Evolutionary conservation across 2,329 filamentous ascomycete species (phyloP), one percentile per base, ranked within the genome.

Genomic region (Pseudogymnoascus sp.): DNA sequence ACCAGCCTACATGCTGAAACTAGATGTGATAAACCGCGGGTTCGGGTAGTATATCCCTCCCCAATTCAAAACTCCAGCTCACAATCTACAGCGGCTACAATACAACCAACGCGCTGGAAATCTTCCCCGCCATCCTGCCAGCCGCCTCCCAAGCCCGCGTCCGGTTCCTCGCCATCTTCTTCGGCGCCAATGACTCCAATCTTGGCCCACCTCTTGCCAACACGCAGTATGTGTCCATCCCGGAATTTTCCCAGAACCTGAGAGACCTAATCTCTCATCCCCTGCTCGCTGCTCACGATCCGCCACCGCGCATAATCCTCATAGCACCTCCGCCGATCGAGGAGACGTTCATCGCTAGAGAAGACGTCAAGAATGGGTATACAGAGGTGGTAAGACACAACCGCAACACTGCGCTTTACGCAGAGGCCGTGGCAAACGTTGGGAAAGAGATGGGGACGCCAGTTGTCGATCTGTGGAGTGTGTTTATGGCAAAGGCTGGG

Each of bases 131-230:
- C 14, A 61, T 65, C 6, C 22, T 69, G 8, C 67, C 67, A 3
- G 65, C 64, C 3, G 62, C 67, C 11, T 59, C 63, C 6, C 66
- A 68, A 65, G 67, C 66, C 14, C 57, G 34, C 14, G 60, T 67
- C 11, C 59, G 60, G 57, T 64, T 64, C 60, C 60, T 65, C 63
- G 59, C 73, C 35, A 76, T 96, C 62, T 87, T 95, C 67, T 86
- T 97, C 63, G 93, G 93, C 12, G 91, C 93, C 67, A 97, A 97
- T 70, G 93, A 97, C 72, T 87, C 91, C 2, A 86, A 86, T 59
- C 73, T 93, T 2, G 63, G 66, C 5, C 81, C 83, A 1, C 75
- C 82, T 38, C 77, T 80, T 2, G 78, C 78, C 1, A 83, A 83
- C 60, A 78, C 78, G 11, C 93, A 97, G 74, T 84, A 91, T 71